Percentiles rank a stretch among this genome's conserved stretches.
These are phyloP conservation scores for Cryptosporidium ubiquitum DNA, from an alignment of 169 alveolate genomes.

Conservation along the genomic window DNA sequence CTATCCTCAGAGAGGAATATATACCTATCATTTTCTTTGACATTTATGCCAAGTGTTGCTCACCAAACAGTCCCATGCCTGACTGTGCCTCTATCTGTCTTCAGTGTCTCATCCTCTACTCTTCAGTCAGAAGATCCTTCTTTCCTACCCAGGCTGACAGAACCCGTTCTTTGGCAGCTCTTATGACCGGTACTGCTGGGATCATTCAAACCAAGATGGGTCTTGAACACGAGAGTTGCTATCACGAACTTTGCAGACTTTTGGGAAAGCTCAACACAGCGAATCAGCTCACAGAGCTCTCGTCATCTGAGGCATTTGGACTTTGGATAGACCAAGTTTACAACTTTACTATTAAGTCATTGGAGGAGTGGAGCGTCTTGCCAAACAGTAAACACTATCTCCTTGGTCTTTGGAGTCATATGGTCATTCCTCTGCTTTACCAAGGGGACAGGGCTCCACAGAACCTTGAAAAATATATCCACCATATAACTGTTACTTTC, in stretches of 20 bases:
- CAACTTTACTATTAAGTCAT: conserved; percentile 88
- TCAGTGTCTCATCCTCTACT: conserved; percentile 86
- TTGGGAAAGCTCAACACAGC: conserved; percentile 91
- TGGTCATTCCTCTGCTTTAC: conserved; percentile 89
- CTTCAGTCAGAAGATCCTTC: conserved; percentile 90
- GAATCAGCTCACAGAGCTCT: conserved; percentile 83
- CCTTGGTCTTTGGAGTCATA: conserved; percentile 92
- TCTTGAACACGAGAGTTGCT: conserved; percentile 87
- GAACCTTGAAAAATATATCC: conserved; percentile 83
- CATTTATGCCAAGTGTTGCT: conserved; percentile 75
- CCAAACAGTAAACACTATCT: conserved; percentile 93
- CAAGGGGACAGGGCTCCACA: conserved; percentile 86
- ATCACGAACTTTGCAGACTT: conserved; percentile 91
- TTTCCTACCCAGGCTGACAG: conserved; percentile 88
- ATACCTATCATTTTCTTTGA: conserved; percentile 82
- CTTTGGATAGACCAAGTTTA: conserved; percentile 90
- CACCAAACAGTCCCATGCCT: conserved; percentile 70
- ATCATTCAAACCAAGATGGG: conserved; percentile 89
- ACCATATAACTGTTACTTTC: conserved; percentile 78
- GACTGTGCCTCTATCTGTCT: conserved; percentile 88
- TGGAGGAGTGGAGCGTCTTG: conserved; percentile 87
- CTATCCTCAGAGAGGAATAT: conserved; percentile 86
- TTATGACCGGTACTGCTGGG: conserved; percentile 88
- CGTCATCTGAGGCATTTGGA: conserved; percentile 80
- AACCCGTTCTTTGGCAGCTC: conserved; percentile 83